phyloP scores from a whole-genome alignment of 768 basidiomycete species.

The Paxillus involutus region DNA sequence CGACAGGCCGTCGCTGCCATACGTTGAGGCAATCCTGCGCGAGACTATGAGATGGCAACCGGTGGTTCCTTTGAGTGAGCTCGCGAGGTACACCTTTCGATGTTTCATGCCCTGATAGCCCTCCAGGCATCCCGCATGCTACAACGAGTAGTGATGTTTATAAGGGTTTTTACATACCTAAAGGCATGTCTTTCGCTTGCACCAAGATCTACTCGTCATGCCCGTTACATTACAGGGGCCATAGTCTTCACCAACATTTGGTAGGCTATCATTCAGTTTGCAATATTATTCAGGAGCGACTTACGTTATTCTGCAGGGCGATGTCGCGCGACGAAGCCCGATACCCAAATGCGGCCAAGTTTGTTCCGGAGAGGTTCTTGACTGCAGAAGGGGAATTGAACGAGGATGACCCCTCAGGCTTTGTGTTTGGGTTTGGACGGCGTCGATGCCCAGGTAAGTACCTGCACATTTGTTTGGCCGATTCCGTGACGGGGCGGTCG shows the following conservation, averaged over 20 bases:
- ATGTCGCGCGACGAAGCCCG: constrained; percentile 11
- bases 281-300: background rate
- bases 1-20: constrained; percentile 7
- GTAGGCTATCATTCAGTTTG: background rate
- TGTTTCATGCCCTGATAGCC: too few relatives aligned
- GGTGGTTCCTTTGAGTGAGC: background rate
- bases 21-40: constrained; percentile 7
- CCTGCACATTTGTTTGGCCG: too few relatives aligned
- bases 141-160: constrained; percentile 9
- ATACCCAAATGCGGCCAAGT: constrained; percentile 9
- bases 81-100: too few relatives aligned
- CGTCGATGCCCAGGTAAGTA: too few relatives aligned
- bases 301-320: background rate
- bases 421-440: constrained; percentile 4
- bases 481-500: too few relatives aligned
- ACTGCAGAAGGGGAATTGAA: constrained; percentile 6
- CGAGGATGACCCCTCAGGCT: constrained; percentile 5
- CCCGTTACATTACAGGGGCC: background rate
- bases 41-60: constrained; percentile 7
- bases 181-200: constrained; percentile 1
- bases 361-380: constrained; percentile 14
- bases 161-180: constrained; percentile 18
- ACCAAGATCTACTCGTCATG: background rate
- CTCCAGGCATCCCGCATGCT: constrained; percentile 5
- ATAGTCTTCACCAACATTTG: constrained; percentile 6